These are phyloP conservation scores for Betula pendula DNA, from an alignment of 306 rosid genomes.

Conservation along the genomic window DNA sequence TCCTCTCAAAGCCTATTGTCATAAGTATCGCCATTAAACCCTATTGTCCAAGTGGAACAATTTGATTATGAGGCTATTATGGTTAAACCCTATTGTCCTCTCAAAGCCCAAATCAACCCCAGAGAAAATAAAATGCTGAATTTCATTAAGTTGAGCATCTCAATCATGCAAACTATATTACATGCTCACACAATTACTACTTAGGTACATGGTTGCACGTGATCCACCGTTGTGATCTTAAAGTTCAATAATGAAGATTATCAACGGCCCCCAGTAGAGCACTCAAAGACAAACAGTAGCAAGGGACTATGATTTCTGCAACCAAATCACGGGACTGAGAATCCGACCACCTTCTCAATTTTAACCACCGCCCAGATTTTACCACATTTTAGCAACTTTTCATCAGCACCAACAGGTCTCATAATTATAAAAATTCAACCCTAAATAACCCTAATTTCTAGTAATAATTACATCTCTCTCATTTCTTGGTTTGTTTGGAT, in stretches of 20 bases:
- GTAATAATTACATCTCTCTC: conserved; percentile 8
- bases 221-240: background rate
- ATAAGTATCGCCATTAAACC: no score
- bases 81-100: no score
- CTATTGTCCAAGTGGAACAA: no score
- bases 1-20: no score
- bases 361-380: background rate
- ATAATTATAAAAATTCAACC: background rate
- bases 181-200: no score
- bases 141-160: no score
- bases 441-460: background rate
- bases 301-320: background rate
- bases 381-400: background rate
- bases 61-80: no score
- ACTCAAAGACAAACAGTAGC: background rate
- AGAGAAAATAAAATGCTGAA: no score
- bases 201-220: background rate
- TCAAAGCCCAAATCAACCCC: no score
- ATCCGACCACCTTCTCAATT: background rate
- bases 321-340: conserved; percentile 4
- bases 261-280: background rate
- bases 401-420: background rate
- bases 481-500: conserved; percentile 54
- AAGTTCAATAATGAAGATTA: background rate
- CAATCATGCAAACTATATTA: no score